Evolutionary conservation across 192 early-diverging fungal genomes (phyloP).

Genomic region (Podochytrium sp.): DNA sequence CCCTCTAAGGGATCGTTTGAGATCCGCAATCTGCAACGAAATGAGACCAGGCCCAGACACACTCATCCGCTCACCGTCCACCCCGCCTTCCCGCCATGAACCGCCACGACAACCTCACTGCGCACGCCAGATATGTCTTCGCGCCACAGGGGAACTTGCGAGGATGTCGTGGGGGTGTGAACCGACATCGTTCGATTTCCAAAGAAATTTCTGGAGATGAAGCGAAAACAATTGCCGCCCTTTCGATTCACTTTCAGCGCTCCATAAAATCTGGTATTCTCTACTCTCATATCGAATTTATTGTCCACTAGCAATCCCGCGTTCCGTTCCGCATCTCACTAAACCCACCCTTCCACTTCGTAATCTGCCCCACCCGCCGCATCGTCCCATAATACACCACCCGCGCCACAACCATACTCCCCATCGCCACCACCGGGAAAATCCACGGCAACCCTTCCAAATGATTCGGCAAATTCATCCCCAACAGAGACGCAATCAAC

Average conservation of each 20-base stretch:
- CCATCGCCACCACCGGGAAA: constrained; percentile 62
- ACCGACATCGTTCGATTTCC: neutral
- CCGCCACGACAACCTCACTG: too few relatives aligned
- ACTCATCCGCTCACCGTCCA: too few relatives aligned
- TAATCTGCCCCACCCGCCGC: constrained; percentile 5
- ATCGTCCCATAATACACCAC: constrained; percentile 19
- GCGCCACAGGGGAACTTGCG: too few relatives aligned
- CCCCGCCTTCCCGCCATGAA: too few relatives aligned
- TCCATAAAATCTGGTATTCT: neutral
- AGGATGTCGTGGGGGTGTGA: neutral
- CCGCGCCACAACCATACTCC: neutral
- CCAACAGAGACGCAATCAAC: constrained; percentile 77
- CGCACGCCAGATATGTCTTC: too few relatives aligned
- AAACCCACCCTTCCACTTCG: constrained; percentile 15
- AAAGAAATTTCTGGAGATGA: neutral
- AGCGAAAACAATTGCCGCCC: neutral
- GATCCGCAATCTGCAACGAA: constrained; percentile 36
- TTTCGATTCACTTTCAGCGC: neutral
- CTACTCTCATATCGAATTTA: neutral
- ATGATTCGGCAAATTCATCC: constrained; percentile 86
- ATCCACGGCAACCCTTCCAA: constrained; percentile 72
- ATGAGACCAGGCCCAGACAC: too few relatives aligned
- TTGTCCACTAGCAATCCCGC: neutral
- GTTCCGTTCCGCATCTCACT: neutral
- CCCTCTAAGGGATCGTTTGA: constrained; percentile 10